Base-by-base conservation (phyloP, 1,139 yeast species). In the Diutina rugosa region DNA sequence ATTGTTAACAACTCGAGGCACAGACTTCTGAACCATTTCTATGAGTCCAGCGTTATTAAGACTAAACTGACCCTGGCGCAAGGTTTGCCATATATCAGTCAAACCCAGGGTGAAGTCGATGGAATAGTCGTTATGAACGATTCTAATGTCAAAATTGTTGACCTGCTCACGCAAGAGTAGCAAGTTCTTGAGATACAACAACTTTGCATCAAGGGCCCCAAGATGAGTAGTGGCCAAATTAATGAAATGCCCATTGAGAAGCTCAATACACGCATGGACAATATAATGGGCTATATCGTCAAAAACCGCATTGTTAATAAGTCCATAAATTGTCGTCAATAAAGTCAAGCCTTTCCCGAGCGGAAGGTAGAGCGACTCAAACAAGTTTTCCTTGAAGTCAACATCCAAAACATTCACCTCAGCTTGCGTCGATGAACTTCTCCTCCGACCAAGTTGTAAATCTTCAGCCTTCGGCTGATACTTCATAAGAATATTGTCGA, bases 201-300 rank as follows among this genome's bases (percentile, higher is more conserved):
- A 71, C 59, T 81, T 80, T 0, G 88, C 78, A 62, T 86, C 93
- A 9, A 80, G 62, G 6, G 78, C 67, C 61, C 78, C 66, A 74
- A 63, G 74, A 68, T 69, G 74, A 29, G 56, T 77, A 63, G 57
- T 70, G 56, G 68, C 72, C 60, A 59, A 77, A 70, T 59, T 72
- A 61, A 78, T 80, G 7, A 87, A 88, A 46, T 71, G 63, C 65
- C 74, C 67, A 72, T 79, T 67, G 78, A 76, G 38, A 82, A 87
- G 56, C 49, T 72, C 67, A 47, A 91, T 78, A 63, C 95, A 86
- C 55, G 87, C 81, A 65, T 89, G 96, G 6, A 91, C 89, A 58
- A 90, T 84, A 57, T 87, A 82, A 66, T 90, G 96, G 0, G 97
- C 96, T 60, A 91, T 70, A 65, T 90, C 96, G 65, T 90, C 96